Evolutionary conservation across 2,329 filamentous ascomycete species (phyloP).

Genomic region (Aureobasidium uvarum): DNA sequence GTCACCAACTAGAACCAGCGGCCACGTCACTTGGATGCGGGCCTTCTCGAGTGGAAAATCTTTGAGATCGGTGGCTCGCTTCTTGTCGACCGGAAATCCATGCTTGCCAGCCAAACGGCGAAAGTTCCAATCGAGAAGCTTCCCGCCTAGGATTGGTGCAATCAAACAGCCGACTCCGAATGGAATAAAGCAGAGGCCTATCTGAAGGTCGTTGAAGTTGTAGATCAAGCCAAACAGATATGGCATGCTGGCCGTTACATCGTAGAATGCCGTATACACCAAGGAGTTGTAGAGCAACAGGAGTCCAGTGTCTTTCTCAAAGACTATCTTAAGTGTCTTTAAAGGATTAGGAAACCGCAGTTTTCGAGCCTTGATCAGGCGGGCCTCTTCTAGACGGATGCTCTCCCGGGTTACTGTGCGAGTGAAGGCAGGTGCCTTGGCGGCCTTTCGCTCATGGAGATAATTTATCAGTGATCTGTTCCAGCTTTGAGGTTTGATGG

Average conservation of each 20-base stretch:
- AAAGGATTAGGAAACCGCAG: constrained; percentile 49
- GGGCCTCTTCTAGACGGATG: constrained; percentile 32
- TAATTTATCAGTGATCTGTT: constrained; percentile 36
- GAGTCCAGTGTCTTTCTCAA: constrained; percentile 44
- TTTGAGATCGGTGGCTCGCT: constrained; percentile 54
- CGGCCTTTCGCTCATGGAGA: constrained; percentile 30
- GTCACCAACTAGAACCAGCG: constrained; percentile 40
- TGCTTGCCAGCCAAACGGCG: constrained; percentile 61
- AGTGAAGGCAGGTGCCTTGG: constrained; percentile 29
- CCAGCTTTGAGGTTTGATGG: constrained; percentile 34
- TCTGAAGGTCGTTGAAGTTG: constrained; percentile 48
- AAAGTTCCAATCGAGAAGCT: constrained; percentile 70
- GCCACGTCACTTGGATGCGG: constrained; percentile 44
- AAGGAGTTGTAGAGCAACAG: constrained; percentile 40
- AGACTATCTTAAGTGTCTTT: constrained; percentile 42
- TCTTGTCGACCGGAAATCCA: constrained; percentile 60
- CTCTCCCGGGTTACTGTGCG: constrained; percentile 33
- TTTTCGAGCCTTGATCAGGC: constrained; percentile 36
- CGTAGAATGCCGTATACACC: constrained; percentile 52
- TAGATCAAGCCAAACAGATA: constrained; percentile 50
- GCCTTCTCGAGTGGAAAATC: constrained; percentile 53
- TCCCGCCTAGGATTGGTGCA: constrained; percentile 49
- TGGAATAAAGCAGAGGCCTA: constrained; percentile 44
- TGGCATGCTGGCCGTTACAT: constrained; percentile 48
- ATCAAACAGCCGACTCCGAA: constrained; percentile 42